Conservation (phyloP, 2,329 filamentous ascomycete species). For the Zymoseptoria pseudotritici region DNA sequence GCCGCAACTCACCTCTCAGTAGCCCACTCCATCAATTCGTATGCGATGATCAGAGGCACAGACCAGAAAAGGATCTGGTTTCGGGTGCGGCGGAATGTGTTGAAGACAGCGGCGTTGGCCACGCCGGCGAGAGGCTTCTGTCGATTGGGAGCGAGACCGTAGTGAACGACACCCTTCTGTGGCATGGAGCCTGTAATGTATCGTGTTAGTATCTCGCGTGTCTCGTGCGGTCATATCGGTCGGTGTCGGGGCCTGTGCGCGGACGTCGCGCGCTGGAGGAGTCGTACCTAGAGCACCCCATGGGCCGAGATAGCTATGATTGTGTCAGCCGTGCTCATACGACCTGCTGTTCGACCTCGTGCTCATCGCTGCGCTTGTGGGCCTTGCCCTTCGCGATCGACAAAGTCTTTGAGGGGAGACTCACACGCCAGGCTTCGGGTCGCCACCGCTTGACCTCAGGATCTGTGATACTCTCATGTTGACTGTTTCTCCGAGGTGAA, state of each 20-base stretch:
- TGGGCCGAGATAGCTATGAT: conserved; percentile 59
- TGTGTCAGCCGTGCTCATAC: conserved; percentile 2
- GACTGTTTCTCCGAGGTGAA: not conserved
- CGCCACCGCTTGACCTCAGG: conserved; percentile 31
- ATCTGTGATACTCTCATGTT: conserved; percentile 33
- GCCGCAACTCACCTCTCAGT: conserved; percentile 64
- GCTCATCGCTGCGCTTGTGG: not conserved
- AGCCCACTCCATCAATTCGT: conserved; percentile 85
- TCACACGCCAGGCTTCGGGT: conserved; percentile 36
- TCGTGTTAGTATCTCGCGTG: not conserved
- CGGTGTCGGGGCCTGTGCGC: not conserved
- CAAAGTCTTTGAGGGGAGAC: conserved; percentile 14
- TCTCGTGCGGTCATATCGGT: not conserved
- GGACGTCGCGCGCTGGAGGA: not conserved
- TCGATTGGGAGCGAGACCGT: conserved; percentile 76
- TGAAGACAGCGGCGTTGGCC: conserved; percentile 81
- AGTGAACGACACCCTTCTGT: conserved; percentile 58
- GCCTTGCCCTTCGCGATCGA: not conserved
- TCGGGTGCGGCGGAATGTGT: conserved; percentile 80
- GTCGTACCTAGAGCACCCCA: conserved; percentile 69
- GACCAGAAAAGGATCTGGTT: conserved; percentile 83
- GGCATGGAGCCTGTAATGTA: conserved; percentile 36
- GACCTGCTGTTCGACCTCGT: not conserved
- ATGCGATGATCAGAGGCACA: conserved; percentile 69
- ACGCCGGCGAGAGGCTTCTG: conserved; percentile 79